Conservation (phyloP, 805 yeast genomes). For the Nakazawaea ambrosiae region DNA sequence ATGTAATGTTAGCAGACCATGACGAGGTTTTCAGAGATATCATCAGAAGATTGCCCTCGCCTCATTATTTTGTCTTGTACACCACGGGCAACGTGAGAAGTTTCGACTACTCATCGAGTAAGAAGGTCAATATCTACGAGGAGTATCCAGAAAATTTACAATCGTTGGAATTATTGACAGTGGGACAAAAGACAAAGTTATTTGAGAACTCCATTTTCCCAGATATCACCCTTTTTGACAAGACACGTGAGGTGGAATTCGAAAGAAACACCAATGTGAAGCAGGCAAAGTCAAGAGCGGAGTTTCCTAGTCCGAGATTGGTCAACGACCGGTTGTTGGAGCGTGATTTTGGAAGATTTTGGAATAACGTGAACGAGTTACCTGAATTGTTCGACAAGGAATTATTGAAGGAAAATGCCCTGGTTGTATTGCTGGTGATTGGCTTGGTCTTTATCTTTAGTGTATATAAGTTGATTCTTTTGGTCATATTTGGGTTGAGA, state of each 20-base stretch:
- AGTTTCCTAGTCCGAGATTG: conserved; percentile 25
- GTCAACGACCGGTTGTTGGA: conserved; percentile 17
- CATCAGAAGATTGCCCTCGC: conserved; percentile 67
- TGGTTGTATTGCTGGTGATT: conserved; percentile 32
- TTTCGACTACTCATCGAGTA: conserved; percentile 16
- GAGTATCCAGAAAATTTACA: conserved; percentile 24
- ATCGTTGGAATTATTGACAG: conserved; percentile 21
- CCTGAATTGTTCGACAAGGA: conserved; percentile 37
- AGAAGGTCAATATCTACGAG: conserved; percentile 14
- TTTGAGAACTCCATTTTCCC: conserved; percentile 41
- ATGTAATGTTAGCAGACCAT: conserved; percentile 13
- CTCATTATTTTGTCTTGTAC: conserved; percentile 55
- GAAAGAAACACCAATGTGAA: conserved; percentile 44
- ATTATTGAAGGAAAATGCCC: conserved; percentile 43
- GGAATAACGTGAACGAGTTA: conserved; percentile 9
- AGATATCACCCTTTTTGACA: conserved; percentile 45
- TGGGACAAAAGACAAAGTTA: conserved; percentile 21
- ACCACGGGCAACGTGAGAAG: conserved; percentile 32
- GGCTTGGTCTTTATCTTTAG: conserved; percentile 15
- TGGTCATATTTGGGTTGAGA: conserved; percentile 3
- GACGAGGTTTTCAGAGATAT: conserved; percentile 41
- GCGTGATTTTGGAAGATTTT: conserved; percentile 4
- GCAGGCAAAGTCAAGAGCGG: conserved; percentile 21
- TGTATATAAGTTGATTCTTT: not conserved
- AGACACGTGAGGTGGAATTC: conserved; percentile 39